A percentile compares a stretch with the other conserved stretches of the same genome.
phyloP scores from a whole-genome alignment of 768 basidiomycete species.

The Tylopilus subfusipes region DNA sequence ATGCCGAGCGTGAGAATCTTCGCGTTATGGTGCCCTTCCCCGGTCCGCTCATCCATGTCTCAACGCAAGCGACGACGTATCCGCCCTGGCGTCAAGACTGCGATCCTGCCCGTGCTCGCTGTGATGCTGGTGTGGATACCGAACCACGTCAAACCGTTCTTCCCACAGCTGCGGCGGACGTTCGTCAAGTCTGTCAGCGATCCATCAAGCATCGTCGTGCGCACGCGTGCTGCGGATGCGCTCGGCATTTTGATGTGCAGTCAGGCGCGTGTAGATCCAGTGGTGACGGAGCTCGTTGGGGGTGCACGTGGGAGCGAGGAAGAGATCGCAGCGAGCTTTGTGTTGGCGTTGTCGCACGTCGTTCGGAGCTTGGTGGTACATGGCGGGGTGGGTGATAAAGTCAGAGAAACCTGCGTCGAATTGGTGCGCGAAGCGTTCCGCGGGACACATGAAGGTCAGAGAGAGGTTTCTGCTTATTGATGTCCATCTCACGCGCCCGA shows the following conservation, averaged over 20 bases:
- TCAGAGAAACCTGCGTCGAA: constrained; percentile 68
- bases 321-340: constrained; percentile 69
- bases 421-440: constrained; percentile 77
- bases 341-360: constrained; percentile 74
- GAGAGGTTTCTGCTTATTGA: rapidly evolving
- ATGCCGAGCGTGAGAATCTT: too few relatives aligned
- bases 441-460: constrained; percentile 60
- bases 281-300: too few relatives aligned
- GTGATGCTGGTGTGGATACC: constrained; percentile 86
- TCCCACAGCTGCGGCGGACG: constrained; percentile 94
- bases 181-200: constrained; percentile 93
- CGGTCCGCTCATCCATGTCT: constrained; percentile 92
- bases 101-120: constrained; percentile 81
- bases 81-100: constrained; percentile 92
- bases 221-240: constrained; percentile 82
- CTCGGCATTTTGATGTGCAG: constrained; percentile 88
- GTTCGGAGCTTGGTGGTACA: constrained; percentile 52
- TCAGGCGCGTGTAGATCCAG: constrained; percentile 90
- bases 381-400: constrained; percentile 73
- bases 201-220: constrained; percentile 69
- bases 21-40: constrained; percentile 96
- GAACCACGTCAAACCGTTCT: constrained; percentile 92
- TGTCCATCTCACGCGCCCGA: not conserved
- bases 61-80: constrained; percentile 82
- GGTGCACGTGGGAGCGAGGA: constrained; percentile 62